These are phyloP conservation scores for Barnettozyma wickerhamii DNA, from an alignment of 805 yeast species.

Conservation along the genomic window DNA sequence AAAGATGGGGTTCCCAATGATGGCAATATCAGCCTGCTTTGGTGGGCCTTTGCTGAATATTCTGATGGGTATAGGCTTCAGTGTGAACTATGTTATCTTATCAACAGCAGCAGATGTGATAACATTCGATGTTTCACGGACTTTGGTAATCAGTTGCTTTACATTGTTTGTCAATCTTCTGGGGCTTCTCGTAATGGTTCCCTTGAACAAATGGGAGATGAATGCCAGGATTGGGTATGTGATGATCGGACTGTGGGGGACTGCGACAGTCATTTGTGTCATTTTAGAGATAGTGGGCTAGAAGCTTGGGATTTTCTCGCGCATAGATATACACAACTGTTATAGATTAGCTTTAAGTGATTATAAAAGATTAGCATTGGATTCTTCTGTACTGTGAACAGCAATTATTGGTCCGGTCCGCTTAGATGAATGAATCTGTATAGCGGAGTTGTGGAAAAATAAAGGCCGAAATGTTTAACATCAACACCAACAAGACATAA, in stretches of 20 bases:
- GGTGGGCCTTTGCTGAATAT: constrained; percentile 87
- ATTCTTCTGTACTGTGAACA: no score
- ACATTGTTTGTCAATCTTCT: constrained; percentile 38
- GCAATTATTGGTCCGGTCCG: no score
- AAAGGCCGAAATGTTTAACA: no score
- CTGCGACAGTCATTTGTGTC: constrained; percentile 22
- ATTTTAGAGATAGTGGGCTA: constrained; percentile 14
- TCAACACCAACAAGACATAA: no score
- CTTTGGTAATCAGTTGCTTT: constrained; percentile 34
- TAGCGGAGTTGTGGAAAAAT: no score
- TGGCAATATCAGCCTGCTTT: constrained; percentile 93
- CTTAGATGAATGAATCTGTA: no score
- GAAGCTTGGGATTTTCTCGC: no score
- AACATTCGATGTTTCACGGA: constrained; percentile 34
- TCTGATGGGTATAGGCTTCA: constrained; percentile 74
- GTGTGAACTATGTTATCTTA: constrained; percentile 48
- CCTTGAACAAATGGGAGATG: constrained; percentile 43
- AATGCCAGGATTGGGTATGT: constrained; percentile 36
- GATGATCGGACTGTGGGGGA: constrained; percentile 25
- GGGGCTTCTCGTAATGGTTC: constrained; percentile 37
- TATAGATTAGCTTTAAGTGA: no score
- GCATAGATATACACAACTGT: no score
- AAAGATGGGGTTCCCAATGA: constrained; percentile 77
- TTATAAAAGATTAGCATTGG: no score
- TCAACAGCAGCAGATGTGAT: constrained; percentile 17